phyloP scores from a whole-genome alignment of 345 rosid genomes.

The Heritiera littoralis region DNA sequence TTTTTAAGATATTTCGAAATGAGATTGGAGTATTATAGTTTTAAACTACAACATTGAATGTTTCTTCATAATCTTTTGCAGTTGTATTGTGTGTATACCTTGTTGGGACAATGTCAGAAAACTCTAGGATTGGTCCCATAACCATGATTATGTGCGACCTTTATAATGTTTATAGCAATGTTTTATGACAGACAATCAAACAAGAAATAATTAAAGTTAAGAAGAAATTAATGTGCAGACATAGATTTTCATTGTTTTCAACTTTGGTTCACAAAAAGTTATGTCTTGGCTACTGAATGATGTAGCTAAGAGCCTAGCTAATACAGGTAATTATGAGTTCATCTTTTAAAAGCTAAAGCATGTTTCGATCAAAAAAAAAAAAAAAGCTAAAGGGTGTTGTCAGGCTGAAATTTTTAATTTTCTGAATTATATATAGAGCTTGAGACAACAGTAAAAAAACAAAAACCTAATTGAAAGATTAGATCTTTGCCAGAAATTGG shows the following conservation, averaged over 20 bases:
- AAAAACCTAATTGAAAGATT: background rate
- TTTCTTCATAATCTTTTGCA: background rate
- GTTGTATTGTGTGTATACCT: no score
- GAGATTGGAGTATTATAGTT: background rate
- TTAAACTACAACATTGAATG: background rate
- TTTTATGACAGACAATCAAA: background rate
- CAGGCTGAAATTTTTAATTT: no score
- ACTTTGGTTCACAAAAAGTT: slow-evolving; percentile 3
- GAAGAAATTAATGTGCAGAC: background rate
- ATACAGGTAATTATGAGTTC: no score
- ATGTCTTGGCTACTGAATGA: background rate
- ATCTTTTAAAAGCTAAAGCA: no score
- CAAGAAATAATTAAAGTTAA: background rate
- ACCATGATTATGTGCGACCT: background rate
- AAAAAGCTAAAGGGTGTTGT: no score
- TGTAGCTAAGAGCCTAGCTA: background rate
- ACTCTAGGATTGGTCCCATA: slow-evolving; percentile 8
- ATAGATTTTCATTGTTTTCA: background rate
- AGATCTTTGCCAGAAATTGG: background rate
- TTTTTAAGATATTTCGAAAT: no score
- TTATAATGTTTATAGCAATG: slow-evolving; percentile 14
- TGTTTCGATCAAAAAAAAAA: no score
- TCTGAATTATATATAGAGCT: background rate
- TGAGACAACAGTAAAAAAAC: background rate
- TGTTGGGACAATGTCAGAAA: background rate